These are phyloP conservation scores for Stenocarpella maydis DNA, from an alignment of 2,329 filamentous ascomycete species.

Conservation along the genomic window DNA sequence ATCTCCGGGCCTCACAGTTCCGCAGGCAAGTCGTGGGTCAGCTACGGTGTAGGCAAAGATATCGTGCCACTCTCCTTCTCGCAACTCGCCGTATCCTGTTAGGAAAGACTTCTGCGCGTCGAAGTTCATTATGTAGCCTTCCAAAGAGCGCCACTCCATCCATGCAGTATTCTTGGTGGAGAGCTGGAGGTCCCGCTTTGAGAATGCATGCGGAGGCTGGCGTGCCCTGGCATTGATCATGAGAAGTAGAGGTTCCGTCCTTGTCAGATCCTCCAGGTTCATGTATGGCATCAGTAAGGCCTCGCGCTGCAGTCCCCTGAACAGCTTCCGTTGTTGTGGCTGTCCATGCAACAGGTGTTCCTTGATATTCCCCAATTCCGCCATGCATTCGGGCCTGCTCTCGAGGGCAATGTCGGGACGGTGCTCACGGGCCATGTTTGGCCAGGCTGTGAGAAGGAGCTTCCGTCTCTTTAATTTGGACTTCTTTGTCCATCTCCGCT, in stretches of 20 bases:
- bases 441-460: neutral
- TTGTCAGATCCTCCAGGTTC: neutral
- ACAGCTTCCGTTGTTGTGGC: neutral
- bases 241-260: neutral
- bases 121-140: neutral
- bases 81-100: neutral
- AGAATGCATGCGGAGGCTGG: neutral
- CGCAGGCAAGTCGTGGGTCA: neutral
- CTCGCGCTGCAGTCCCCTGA: neutral
- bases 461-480: neutral
- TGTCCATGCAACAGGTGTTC: neutral
- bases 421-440: neutral
- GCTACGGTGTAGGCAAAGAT: too few species aligned
- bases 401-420: neutral
- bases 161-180: neutral
- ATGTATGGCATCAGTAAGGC: neutral
- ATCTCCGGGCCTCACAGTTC: accelerated
- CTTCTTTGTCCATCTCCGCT: neutral
- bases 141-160: neutral
- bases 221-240: neutral
- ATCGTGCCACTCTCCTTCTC: neutral
- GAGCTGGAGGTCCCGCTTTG: neutral
- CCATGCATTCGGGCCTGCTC: neutral
- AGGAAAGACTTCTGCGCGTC: neutral
- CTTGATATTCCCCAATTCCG: neutral